Evolutionary conservation across 768 basidiomycete species (phyloP).

Genomic region (Auricularia auricula-judae): DNA sequence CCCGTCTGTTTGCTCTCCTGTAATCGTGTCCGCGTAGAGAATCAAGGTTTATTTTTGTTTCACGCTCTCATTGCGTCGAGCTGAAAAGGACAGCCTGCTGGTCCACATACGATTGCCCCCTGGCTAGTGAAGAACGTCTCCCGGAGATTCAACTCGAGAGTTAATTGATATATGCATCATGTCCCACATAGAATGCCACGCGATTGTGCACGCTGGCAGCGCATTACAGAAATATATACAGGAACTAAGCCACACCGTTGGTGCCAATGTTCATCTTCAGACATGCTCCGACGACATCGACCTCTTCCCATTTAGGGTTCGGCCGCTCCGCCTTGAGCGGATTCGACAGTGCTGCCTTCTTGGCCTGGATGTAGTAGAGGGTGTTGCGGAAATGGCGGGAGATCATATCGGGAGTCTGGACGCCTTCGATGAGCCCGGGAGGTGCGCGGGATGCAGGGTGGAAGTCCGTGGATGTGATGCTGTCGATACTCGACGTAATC

Average conservation of each 20-base stretch:
- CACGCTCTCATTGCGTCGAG: no score
- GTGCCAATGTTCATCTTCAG: conserved; percentile 71
- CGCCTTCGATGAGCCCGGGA: conserved; percentile 83
- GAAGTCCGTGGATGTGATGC: conserved; percentile 74
- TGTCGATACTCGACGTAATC: conserved; percentile 89
- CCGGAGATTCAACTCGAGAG: not conserved
- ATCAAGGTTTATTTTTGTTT: no score
- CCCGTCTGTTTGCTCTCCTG: no score
- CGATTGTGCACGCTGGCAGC: not conserved
- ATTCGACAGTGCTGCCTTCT: conserved; percentile 37
- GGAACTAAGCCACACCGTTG: not conserved
- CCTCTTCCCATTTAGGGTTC: conserved; percentile 67
- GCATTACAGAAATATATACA: not conserved
- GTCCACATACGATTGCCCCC: no score
- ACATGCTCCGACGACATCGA: conserved; percentile 78
- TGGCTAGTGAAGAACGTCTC: no score
- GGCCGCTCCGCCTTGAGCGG: conserved; percentile 25
- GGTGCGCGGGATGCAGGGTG: conserved; percentile 83
- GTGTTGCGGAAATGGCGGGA: conserved; percentile 89
- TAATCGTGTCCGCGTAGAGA: no score
- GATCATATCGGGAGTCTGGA: conserved; percentile 90
- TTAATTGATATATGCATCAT: not conserved
- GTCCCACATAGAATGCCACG: not conserved
- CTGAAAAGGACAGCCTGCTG: no score
- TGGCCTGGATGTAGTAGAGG: conserved; percentile 65